A percentile compares a stretch with the other conserved stretches of the same genome.
phyloP scores from a whole-genome alignment of 1,284 basidiomycete genomes.

The Cryptococcus hybrid region DNA sequence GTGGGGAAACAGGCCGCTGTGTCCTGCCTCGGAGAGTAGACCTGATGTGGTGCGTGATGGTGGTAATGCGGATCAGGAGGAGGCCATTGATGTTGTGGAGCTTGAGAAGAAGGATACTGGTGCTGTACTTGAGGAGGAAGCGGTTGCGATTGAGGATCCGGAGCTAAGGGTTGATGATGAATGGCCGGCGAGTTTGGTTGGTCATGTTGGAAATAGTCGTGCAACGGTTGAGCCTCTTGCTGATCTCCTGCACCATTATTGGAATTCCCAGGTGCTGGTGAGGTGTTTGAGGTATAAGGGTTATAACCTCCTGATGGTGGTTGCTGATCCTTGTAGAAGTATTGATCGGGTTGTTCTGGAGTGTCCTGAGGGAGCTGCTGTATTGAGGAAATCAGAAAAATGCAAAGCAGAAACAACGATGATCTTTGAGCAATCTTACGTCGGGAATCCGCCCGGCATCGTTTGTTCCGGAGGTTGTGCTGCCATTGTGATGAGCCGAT shows the following conservation, averaged over 20 bases:
- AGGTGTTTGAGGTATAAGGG: neutral
- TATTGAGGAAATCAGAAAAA: neutral
- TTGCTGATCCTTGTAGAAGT: neutral
- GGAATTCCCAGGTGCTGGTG: neutral
- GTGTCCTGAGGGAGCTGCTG: neutral
- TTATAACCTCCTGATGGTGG: neutral
- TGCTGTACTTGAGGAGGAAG: neutral
- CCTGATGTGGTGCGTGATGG: neutral
- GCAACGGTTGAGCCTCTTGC: no score
- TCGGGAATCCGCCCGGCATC: conserved; percentile 1
- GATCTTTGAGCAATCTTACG: neutral
- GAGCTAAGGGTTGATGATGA: no score
- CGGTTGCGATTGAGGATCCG: neutral
- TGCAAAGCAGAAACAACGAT: neutral
- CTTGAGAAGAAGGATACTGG: neutral
- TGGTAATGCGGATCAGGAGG: neutral
- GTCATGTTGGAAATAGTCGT: neutral
- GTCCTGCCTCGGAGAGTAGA: no score
- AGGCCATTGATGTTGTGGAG: neutral
- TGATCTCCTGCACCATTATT: neutral
- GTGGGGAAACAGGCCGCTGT: no score
- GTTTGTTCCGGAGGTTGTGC: neutral
- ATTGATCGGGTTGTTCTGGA: neutral
- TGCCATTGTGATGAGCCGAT: neutral
- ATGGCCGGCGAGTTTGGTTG: neutral